phyloP scores from a whole-genome alignment of 495 filamentous ascomycete genomes.

The Trichoderma gamsii region DNA sequence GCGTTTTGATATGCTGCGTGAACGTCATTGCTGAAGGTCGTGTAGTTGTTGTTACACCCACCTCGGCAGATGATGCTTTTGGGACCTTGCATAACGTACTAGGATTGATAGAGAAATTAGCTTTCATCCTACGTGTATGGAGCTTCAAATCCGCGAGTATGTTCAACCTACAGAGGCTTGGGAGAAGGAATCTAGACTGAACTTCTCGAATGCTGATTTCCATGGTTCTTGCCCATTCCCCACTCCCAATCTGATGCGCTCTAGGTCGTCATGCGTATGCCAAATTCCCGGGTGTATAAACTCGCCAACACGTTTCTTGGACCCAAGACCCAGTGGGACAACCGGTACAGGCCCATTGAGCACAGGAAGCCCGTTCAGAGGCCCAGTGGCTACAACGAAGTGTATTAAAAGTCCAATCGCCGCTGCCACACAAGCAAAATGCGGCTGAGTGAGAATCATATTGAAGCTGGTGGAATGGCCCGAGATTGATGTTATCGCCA shows the following conservation, averaged over 20 bases:
- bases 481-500: not conserved
- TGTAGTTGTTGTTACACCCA: conserved; percentile 26
- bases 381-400: conserved; percentile 19
- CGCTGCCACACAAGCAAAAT: not conserved
- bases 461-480: not conserved
- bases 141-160: not conserved
- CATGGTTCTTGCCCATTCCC: conserved; percentile 22
- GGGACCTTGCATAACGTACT: conserved; percentile 31
- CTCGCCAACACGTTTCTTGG: conserved; percentile 22
- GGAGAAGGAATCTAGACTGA: conserved; percentile 22
- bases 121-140: not conserved
- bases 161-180: conserved; percentile 17
- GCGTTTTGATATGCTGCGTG: conserved; percentile 35
- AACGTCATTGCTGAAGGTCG: conserved; percentile 28
- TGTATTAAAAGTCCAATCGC: not conserved
- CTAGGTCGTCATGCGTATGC: conserved; percentile 27
- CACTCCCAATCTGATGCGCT: conserved; percentile 24
- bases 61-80: conserved; percentile 26
- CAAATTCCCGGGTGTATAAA: conserved; percentile 28
- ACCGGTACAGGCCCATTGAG: conserved; percentile 23
- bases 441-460: not conserved
- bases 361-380: conserved; percentile 21
- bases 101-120: conserved; percentile 17
- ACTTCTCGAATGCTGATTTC: conserved; percentile 21
- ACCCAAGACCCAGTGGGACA: conserved; percentile 18